Evolutionary conservation across 139 green algal genomes (phyloP).

Genomic region (Picochlorum sp.): DNA sequence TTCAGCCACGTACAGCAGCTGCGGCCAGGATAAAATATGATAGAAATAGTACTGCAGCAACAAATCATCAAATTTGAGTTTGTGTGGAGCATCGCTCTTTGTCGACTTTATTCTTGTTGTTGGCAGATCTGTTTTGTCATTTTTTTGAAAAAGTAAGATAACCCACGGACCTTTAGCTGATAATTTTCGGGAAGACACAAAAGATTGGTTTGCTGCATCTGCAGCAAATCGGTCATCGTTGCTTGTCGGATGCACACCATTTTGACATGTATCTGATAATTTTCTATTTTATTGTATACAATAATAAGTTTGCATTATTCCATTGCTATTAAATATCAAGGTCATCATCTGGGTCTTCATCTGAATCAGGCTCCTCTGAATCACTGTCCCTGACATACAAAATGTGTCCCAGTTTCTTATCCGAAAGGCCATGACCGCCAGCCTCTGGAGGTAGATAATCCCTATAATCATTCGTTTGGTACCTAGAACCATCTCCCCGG

Average conservation of each 20-base stretch:
- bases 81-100: background rate
- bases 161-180: constrained; percentile 76
- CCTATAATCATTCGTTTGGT: constrained; percentile 32
- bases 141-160: background rate
- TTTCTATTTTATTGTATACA: background rate
- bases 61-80: background rate
- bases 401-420: constrained; percentile 47
- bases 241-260: constrained; percentile 95
- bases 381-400: constrained; percentile 63
- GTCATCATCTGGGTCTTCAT: constrained; percentile 75
- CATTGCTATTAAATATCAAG: constrained; percentile 46
- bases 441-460: constrained; percentile 52
- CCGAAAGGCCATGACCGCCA: constrained; percentile 18
- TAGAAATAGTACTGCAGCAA: constrained; percentile 97
- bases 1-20: constrained; percentile 95
- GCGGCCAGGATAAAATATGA: constrained; percentile 96
- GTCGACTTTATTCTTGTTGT: background rate
- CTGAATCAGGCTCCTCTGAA: constrained; percentile 49
- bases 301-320: too few species aligned
- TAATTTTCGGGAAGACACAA: constrained; percentile 98
- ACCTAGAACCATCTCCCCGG: constrained; percentile 25
- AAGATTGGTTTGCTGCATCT: constrained; percentile 96
- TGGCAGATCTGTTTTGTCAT: background rate
- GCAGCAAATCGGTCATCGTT: constrained; percentile 81
- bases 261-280: background rate